Evolutionary conservation across 2,329 filamentous ascomycete genomes (phyloP), one percentile per base, ranked within the genome.

Genomic region (Fusarium nurragi): DNA sequence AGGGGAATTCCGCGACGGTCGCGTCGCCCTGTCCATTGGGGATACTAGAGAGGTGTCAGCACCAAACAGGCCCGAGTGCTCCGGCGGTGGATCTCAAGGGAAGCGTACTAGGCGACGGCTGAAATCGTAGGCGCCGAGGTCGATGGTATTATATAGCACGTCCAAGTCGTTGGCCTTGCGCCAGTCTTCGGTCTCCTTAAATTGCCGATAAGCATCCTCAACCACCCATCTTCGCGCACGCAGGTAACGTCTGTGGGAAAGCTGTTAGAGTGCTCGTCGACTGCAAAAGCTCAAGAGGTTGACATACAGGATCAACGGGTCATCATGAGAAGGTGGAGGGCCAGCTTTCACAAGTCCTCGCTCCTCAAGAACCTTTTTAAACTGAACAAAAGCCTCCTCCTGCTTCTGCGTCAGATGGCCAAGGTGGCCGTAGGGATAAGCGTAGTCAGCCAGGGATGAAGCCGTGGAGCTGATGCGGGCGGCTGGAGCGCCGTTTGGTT

Each of bases 11-110:
- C 94, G 69, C 93, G 90, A 70, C 88, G 90, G 79, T 97, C 94
- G 69, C 94, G 88, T 67, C 93, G 90, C 53, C 94, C 94, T 19
- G 92, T 96, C 91, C 93, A 97, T 87, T 97, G 93, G 22, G 94
- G 93, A 74, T 97, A 97, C 90, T 94, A 72, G 12, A 39, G 32
- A 37, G 36, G 3, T 12, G 53, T 65, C 40, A 69, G 54, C 39
- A 55, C 28, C 16, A 18, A 13, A n/a, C 43, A 18, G 16, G n/a
- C 14, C 40, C 25, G 43, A 28, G 5, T 2, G 18, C 26, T 30
- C 16, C 34, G 26, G 36, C 25, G 38, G 44, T 44, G 39, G 37
- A n/a, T 23, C 28, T 34, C 18, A 30, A 41, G 21, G 28, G 34
- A 19, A 26, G 28, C 68, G 19, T 78, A 94, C 92, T 81, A 97